A percentile compares a stretch with the other conserved stretches of the same genome.
phyloP scores from a whole-genome alignment of 192 early-diverging fungal species.

The Coemansia sp. region DNA sequence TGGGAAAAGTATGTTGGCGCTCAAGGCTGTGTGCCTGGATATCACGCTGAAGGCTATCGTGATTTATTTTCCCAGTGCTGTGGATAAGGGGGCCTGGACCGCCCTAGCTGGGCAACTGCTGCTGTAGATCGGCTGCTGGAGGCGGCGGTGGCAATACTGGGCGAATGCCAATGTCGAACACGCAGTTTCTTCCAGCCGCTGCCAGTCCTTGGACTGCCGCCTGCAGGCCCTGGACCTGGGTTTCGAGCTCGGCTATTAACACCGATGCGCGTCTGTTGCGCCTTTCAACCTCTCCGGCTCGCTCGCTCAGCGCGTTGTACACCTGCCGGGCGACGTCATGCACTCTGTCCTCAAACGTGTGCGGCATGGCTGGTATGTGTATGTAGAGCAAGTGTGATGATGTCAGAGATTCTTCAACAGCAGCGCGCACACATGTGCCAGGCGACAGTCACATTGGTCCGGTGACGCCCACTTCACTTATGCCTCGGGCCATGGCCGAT shows the following conservation, averaged over 20 bases:
- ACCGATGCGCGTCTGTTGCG: conserved; percentile 12
- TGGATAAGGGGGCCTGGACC: background rate
- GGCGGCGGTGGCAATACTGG: background rate
- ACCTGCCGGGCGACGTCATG: conserved; percentile 28
- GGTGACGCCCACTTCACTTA: background rate
- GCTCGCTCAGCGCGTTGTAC: conserved; percentile 22
- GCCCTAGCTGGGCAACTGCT: background rate
- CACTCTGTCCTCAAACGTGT: conserved; percentile 33
- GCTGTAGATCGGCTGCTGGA: background rate
- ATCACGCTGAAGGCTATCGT: background rate
- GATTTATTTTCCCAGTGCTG: background rate
- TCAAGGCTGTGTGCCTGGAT: background rate
- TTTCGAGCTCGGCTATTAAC: conserved; percentile 45
- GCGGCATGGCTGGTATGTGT: background rate
- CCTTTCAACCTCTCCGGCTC: conserved; percentile 19
- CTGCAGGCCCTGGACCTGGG: conserved; percentile 31
- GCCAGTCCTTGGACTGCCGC: conserved; percentile 28
- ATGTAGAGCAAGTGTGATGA: background rate
- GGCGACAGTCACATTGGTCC: background rate
- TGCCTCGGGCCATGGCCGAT: background rate
- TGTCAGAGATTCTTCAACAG: background rate
- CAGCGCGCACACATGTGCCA: background rate
- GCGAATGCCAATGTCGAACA: conserved; percentile 29
- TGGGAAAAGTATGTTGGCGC: background rate
- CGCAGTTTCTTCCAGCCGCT: conserved; percentile 24